Base-by-base conservation (phyloP, 139 green algal species). In the Penium margaritaceum region DNA sequence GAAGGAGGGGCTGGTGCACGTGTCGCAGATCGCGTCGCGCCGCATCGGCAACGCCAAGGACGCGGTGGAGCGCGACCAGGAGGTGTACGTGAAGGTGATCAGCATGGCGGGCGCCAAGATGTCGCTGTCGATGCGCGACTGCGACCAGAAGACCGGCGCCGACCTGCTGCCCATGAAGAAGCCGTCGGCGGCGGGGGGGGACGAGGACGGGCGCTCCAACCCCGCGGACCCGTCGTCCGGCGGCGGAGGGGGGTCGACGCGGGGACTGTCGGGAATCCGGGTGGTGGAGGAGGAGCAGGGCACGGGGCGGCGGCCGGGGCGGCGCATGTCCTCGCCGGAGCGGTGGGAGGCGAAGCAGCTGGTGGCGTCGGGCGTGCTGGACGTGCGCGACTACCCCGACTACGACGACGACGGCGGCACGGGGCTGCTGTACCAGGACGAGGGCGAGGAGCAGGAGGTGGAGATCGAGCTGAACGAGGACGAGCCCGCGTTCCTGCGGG, bases 401-500 rank as follows among this genome's bases (percentile, higher is more conserved):
- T 96, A 89, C 66, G 90, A 98, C 68, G 86, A 94, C 21, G 90
- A 96, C 51, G 63, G 21, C 29, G 81, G 76, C 44, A 24, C 76
- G 36, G 39, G 85, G 19, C 21, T 81, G 43, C 70, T 54, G 7
- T 37, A 87, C 58, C 65, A 70, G 27, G 72, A 91, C 34, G 86
- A 90, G 62, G 87, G 89, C 17, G 76, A 78, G 9, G 88, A 93
- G 74, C 88, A 98, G 81, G 93, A 98, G 80, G 90, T 96, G 81
- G 93, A 99, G 85, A 91, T 99, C 6, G 94, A 99, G 79, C 80
- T 99, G 32, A 97, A 98, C 83, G 94, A 98, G 29, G 80, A 85
- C 34, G 94, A 98, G 87, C 91, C 93, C 1, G 67, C 88, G 29
- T 98, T 98, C 81, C 74, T 98, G 21, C 85, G 88, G 66, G 91